A percentile compares a stretch with the other conserved stretches of the same genome.
Conservation (phyloP, 441 rosid species). For the Metrosideros polymorpha region DNA sequence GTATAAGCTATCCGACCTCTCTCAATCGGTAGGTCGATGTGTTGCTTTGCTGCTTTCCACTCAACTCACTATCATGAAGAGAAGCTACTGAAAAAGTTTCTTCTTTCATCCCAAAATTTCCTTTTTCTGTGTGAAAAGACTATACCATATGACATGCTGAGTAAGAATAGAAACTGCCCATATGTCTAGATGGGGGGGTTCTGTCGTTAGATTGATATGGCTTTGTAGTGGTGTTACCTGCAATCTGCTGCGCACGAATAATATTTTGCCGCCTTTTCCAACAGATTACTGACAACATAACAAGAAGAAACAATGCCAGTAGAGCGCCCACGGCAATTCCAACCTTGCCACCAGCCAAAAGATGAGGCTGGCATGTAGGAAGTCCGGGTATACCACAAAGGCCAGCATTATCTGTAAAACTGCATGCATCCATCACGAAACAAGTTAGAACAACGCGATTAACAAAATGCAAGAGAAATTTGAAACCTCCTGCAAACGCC, state of each 20-base stretch:
- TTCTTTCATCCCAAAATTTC: not conserved
- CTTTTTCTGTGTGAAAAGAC: not conserved
- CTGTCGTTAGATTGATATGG: not conserved
- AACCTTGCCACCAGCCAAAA: slow-evolving; percentile 67
- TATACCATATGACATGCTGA: not conserved
- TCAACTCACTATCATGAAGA: not conserved
- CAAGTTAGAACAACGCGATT: not conserved
- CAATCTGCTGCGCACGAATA: slow-evolving; percentile 69
- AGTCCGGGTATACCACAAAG: slow-evolving; percentile 97
- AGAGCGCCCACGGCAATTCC: slow-evolving; percentile 61
- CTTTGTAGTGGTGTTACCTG: slow-evolving; percentile 35
- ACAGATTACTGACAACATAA: slow-evolving; percentile 54
- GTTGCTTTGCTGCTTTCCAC: not conserved
- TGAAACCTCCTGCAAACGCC: not conserved
- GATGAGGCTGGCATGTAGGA: slow-evolving; percentile 61
- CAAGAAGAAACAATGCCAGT: slow-evolving; percentile 41
- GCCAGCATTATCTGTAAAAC: slow-evolving; percentile 92
- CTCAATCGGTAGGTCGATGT: not conserved
- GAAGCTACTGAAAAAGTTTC: not conserved
- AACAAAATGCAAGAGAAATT: not conserved
- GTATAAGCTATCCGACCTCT: not conserved
- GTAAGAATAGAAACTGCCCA: not conserved
- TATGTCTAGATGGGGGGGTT: not conserved
- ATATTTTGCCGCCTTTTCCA: slow-evolving; percentile 91
- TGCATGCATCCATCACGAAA: slow-evolving; percentile 16